A percentile compares a stretch with the other conserved stretches of the same genome.
phyloP scores from a whole-genome alignment of 768 basidiomycete genomes.

The Strobilomyces dryophilus region DNA sequence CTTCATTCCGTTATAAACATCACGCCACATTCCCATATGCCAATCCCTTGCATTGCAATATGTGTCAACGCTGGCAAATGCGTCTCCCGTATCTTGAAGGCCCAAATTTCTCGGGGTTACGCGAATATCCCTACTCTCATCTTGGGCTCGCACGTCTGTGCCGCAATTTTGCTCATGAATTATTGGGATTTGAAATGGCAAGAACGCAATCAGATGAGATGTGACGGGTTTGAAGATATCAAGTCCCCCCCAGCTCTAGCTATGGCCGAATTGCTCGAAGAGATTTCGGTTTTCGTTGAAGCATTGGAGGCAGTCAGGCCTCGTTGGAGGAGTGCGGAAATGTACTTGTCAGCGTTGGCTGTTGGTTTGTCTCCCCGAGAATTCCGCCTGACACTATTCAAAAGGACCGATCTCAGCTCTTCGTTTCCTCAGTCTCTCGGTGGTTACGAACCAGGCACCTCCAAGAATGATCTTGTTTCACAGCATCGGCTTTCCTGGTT shows the following conservation, averaged over 20 bases:
- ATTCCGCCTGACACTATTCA: slow-evolving; percentile 32
- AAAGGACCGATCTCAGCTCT: slow-evolving; percentile 24
- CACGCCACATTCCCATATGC: slow-evolving; percentile 29
- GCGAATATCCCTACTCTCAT: slow-evolving; percentile 43
- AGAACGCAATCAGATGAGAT: slow-evolving; percentile 33
- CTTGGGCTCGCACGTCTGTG: slow-evolving; percentile 45
- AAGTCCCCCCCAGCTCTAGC: slow-evolving; percentile 27
- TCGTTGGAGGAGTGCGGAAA: slow-evolving; percentile 33
- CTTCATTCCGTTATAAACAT: slow-evolving; percentile 22
- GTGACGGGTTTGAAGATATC: slow-evolving; percentile 22
- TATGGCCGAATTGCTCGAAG: slow-evolving; percentile 31
- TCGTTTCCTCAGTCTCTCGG: slow-evolving; percentile 27
- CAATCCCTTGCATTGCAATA: slow-evolving; percentile 50
- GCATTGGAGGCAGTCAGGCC: slow-evolving; percentile 24
- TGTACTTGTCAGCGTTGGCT: slow-evolving; percentile 32
- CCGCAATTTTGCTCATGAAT: slow-evolving; percentile 49
- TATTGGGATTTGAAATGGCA: slow-evolving; percentile 56
- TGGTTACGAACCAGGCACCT: slow-evolving; percentile 17
- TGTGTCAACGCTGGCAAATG: slow-evolving; percentile 61
- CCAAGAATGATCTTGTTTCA: slow-evolving; percentile 8
- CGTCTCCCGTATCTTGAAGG: slow-evolving; percentile 55
- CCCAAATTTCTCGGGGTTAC: slow-evolving; percentile 42
- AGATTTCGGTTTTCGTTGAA: slow-evolving; percentile 25
- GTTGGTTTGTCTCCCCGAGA: slow-evolving; percentile 12
- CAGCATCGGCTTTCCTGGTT: slow-evolving; percentile 3